These are phyloP conservation scores for Collybia nuda DNA, from an alignment of 768 basidiomycete species.

Conservation along the genomic window DNA sequence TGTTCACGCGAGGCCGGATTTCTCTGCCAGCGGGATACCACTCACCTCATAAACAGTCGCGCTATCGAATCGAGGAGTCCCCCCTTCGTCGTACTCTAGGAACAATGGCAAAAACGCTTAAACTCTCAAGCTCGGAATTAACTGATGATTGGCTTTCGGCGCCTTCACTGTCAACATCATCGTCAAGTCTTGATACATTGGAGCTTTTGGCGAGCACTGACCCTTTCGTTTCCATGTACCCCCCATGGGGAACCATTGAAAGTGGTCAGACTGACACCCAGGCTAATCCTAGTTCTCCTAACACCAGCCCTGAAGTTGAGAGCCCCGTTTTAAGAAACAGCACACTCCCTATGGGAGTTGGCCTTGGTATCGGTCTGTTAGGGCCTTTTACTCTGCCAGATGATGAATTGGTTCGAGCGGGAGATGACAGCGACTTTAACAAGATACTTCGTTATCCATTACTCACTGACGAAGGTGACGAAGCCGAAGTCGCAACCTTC, in stretches of 20 bases:
- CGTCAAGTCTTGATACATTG: conserved; percentile 16
- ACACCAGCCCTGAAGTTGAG: conserved; percentile 36
- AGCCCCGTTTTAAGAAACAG: conserved; percentile 56
- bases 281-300: conserved; percentile 24
- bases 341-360: conserved; percentile 32
- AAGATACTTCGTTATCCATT: conserved; percentile 24
- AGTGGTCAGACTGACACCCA: conserved; percentile 18
- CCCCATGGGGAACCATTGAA: conserved; percentile 32
- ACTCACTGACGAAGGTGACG: conserved; percentile 26
- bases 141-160: conserved; percentile 45
- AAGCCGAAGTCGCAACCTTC: conserved; percentile 15
- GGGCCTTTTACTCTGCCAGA: conserved; percentile 53
- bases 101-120: conserved; percentile 18
- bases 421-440: conserved; percentile 31
- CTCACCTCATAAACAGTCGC: conserved; percentile 10
- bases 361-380: conserved; percentile 53
- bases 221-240: conserved; percentile 48
- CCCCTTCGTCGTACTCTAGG: conserved; percentile 39
- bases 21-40: conserved; percentile 25
- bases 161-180: conserved; percentile 22
- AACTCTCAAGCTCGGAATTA: conserved; percentile 30
- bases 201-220: conserved; percentile 29
- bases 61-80: conserved; percentile 43
- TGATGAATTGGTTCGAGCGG: conserved; percentile 21
- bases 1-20: conserved; percentile 34